A percentile compares a stretch with the other conserved stretches of the same genome.
These are phyloP conservation scores for Microdochium nivale DNA, from an alignment of 2,329 filamentous ascomycete genomes.

Conservation along the genomic window DNA sequence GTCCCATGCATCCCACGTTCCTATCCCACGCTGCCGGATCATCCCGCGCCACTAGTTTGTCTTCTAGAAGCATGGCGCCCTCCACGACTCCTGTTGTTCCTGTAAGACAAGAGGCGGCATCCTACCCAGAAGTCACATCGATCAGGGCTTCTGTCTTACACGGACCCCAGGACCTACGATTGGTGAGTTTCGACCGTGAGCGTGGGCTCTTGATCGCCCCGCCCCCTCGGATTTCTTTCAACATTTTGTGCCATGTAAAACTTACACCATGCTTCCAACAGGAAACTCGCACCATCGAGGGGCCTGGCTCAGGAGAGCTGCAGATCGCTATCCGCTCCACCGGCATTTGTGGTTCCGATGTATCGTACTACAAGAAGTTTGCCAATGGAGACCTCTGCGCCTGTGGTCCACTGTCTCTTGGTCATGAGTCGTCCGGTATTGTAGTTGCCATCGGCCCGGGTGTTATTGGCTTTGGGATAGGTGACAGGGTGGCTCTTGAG, in stretches of 20 bases:
- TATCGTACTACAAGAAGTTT: conserved; percentile 65
- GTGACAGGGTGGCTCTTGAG: conserved; percentile 43
- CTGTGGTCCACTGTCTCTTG: conserved; percentile 54
- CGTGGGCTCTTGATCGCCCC: conserved; percentile 7
- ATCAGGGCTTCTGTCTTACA: conserved; percentile 48
- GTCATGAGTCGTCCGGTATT: conserved; percentile 54
- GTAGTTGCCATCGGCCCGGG: conserved; percentile 46
- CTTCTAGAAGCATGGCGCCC: conserved; percentile 37
- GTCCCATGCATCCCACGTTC: conserved; percentile 1
- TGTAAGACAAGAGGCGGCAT: conserved; percentile 35
- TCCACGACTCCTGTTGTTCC: conserved; percentile 34
- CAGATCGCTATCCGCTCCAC: conserved; percentile 58
- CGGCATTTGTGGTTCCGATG: conserved; percentile 62
- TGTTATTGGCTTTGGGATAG: conserved; percentile 41
- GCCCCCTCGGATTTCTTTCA: conserved; percentile 1
- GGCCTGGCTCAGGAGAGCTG: conserved; percentile 43
- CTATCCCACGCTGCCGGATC: conserved; percentile 2
- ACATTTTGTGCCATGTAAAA: conserved; percentile 7
- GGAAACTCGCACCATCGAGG: conserved; percentile 41
- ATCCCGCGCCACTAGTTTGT: conserved; percentile 24
- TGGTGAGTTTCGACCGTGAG: conserved; percentile 32
- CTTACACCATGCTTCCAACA: conserved; percentile 17
- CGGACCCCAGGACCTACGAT: conserved; percentile 46
- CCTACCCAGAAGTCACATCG: conserved; percentile 30
- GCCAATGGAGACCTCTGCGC: conserved; percentile 63